These are phyloP conservation scores for Stephania japonica DNA, from an alignment of 164 flowering plant species.

Conservation along the genomic window DNA sequence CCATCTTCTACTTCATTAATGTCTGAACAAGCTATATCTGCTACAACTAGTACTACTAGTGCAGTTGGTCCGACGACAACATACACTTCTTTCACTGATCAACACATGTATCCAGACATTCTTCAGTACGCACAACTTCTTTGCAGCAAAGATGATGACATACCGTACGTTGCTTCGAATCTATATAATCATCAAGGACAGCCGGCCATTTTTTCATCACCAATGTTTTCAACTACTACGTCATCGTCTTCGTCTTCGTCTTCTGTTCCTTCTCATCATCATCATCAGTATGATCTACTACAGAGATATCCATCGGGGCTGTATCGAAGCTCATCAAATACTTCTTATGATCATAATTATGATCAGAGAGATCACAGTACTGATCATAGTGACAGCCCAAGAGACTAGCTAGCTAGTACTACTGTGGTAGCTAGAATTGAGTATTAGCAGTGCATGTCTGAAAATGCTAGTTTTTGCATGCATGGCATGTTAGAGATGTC, in stretches of 20 bases:
- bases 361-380: conserved; percentile 10
- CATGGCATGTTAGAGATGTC: not conserved
- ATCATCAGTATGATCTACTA: conserved; percentile 9
- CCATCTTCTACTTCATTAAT: not conserved
- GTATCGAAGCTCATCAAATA: conserved; percentile 23
- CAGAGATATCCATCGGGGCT: conserved; percentile 12
- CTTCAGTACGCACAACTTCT: conserved; percentile 31
- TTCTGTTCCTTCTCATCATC: not conserved
- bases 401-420: conserved; percentile 6
- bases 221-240: conserved; percentile 7
- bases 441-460: too few relatives aligned
- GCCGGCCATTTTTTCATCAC: not conserved
- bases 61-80: not conserved
- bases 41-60: not conserved
- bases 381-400: conserved; percentile 5
- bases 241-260: conserved; percentile 17
- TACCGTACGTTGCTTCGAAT: conserved; percentile 15
- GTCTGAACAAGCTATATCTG: not conserved
- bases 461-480: not conserved
- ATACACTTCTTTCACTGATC: conserved; percentile 6
- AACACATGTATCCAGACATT: conserved; percentile 19
- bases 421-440: too few relatives aligned
- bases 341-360: conserved; percentile 11
- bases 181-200: conserved; percentile 10
- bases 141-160: conserved; percentile 17